Base-by-base conservation (phyloP, 805 yeast genomes). In the Saturnispora besseyi region DNA sequence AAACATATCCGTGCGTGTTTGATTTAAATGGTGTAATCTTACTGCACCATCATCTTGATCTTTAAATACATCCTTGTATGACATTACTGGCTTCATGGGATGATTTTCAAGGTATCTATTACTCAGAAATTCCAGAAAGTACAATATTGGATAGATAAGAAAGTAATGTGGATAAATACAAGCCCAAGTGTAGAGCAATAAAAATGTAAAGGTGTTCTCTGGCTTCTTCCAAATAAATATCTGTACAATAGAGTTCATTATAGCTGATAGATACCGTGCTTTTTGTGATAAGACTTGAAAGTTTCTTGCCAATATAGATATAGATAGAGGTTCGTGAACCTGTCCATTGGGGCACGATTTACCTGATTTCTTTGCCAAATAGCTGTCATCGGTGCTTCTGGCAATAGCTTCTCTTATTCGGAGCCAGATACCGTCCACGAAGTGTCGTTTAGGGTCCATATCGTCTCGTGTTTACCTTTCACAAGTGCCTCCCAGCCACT, bases 161-260 rank as follows among this genome's bases (percentile, higher is more conserved):
- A 87, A 68, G 45, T 84, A 64, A 60, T 80, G 80, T 0, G 96
- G 96, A 67, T 84, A 76, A 33, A 82, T 63, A 57, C 93, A 84
- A 1, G 82, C 68, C 52, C 79, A 72, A 0, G 96, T 82, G 55
- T 84, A 81, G 1, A 79, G 53, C 5, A 82, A 67, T 48, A 87
- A 64, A 22, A 70, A 61, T 0, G 83, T 70, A 5, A 89, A 55
- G 0, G 96, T 89, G 53, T 79, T 75, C 0, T 85, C 71, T 0
- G 95, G 90, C 28, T 74, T 71, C 52, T 80, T 77, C 97, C 97
- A 90, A 10, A 32, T 74, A 56, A 85, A 18, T 18, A 53, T 42
- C 2, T 32, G 36, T 1, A 10, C 30, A 8, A 49, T 42, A 4
- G 40, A 33, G 30, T 28, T 24, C 8, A 51, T 13, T 3, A 49